phyloP scores from a whole-genome alignment of 345 rosid species.

The Erodium maritimum region DNA sequence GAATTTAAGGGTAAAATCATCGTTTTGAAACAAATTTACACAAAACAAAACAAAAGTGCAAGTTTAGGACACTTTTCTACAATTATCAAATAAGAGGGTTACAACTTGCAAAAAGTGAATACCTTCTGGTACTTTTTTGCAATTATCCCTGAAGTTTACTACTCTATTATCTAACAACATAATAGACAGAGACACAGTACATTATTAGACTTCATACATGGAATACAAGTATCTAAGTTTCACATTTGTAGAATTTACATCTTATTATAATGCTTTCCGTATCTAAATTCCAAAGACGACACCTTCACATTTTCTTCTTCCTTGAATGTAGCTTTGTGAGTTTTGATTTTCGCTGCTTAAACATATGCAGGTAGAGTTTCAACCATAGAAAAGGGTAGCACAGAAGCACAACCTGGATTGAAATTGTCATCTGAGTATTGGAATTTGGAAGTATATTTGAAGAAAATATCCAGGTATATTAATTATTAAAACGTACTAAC shows the following conservation, averaged over 20 bases:
- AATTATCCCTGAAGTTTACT: no score
- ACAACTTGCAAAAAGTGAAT: no score
- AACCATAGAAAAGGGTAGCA: constrained; percentile 68
- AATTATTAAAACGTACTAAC: neutral
- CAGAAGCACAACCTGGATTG: constrained; percentile 42
- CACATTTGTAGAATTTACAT: neutral
- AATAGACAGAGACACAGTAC: no score
- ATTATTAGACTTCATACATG: neutral
- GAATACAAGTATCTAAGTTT: neutral
- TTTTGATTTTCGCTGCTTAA: constrained; percentile 60
- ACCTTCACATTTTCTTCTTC: constrained; percentile 39
- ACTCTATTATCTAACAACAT: no score
- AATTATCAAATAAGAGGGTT: no score
- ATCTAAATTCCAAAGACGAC: neutral
- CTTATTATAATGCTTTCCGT: neutral
- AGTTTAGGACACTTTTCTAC: no score
- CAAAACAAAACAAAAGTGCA: no score
- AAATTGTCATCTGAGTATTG: constrained; percentile 6
- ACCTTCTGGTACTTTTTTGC: no score
- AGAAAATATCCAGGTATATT: neutral
- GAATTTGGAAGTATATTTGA: constrained; percentile 1
- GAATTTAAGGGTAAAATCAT: no score
- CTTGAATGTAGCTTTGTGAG: constrained; percentile 32
- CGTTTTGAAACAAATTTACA: no score
- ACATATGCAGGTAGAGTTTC: constrained; percentile 58